A percentile compares a stretch with the other conserved stretches of the same genome.
These are phyloP conservation scores for Phytophthora tentaculata DNA, from an alignment of 352 stramenopile genomes.

Conservation along the genomic window DNA sequence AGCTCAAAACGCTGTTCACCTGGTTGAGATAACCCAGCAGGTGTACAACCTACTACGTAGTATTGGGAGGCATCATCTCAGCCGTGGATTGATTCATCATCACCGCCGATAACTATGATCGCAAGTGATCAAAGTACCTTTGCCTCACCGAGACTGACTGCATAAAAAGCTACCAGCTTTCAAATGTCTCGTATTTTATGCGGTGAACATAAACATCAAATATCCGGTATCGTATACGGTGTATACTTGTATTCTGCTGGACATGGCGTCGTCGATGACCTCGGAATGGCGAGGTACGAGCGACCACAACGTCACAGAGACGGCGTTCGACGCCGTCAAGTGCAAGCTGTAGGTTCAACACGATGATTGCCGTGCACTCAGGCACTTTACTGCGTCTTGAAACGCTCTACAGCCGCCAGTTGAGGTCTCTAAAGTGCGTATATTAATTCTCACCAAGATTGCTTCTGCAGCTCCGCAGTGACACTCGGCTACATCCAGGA, in stretches of 20 bases:
- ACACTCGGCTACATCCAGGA: slow-evolving; percentile 69
- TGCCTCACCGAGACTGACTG: too few species aligned
- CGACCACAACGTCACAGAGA: slow-evolving; percentile 85
- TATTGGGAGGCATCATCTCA: too few species aligned
- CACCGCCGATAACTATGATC: too few species aligned
- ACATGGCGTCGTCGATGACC: not conserved
- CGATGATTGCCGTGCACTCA: not conserved
- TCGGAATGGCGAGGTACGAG: slow-evolving; percentile 48
- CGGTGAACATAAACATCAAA: not conserved
- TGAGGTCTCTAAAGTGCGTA: slow-evolving; percentile 20
- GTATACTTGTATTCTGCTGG: not conserved
- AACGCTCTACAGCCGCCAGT: not conserved
- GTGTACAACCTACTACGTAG: too few species aligned
- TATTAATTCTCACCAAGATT: slow-evolving; percentile 18
- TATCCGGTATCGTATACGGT: not conserved
- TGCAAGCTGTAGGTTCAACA: slow-evolving; percentile 70
- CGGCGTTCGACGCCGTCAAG: slow-evolving; percentile 72
- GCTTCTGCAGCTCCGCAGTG: slow-evolving; percentile 53
- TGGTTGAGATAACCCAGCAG: too few species aligned
- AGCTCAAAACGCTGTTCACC: too few species aligned
- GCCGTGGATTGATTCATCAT: too few species aligned
- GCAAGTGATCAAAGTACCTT: too few species aligned
- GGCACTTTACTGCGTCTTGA: not conserved
- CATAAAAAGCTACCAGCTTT: too few species aligned
- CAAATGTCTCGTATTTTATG: slow-evolving; percentile 7